These are phyloP conservation scores for Haematococcus lacustris DNA, from an alignment of 139 green algal genomes.

Conservation along the genomic window DNA sequence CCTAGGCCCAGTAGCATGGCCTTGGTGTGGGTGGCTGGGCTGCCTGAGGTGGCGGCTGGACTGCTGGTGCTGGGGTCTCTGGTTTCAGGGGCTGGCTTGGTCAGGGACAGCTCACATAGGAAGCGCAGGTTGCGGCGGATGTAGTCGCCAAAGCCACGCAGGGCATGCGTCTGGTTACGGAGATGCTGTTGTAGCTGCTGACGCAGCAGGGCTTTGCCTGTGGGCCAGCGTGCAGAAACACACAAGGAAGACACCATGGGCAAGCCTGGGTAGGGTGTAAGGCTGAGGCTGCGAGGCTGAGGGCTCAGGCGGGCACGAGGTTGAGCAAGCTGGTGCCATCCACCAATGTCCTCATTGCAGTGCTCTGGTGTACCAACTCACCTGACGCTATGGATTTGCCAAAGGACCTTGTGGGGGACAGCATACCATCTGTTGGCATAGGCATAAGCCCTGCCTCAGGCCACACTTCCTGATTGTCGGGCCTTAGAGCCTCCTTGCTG, in stretches of 20 bases:
- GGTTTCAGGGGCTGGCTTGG: neutral
- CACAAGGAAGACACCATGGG: neutral
- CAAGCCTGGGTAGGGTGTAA: neutral
- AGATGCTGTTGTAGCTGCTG: slow-evolving; percentile 41
- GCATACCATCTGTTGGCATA: neutral
- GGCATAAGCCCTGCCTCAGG: slow-evolving; percentile 27
- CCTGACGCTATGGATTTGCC: neutral
- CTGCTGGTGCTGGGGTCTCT: neutral
- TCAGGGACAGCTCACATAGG: slow-evolving; percentile 19
- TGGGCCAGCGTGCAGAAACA: neutral
- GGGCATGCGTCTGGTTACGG: slow-evolving; percentile 8
- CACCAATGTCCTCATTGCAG: neutral
- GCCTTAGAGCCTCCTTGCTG: slow-evolving; percentile 42
- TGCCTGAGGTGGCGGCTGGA: neutral
- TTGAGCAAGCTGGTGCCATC: neutral
- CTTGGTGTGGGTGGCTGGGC: neutral
- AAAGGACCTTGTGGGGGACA: neutral
- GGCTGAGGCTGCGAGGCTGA: neutral
- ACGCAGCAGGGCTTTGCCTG: slow-evolving; percentile 17
- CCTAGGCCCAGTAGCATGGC: too few species aligned
- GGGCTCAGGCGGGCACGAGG: neutral
- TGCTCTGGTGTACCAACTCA: neutral
- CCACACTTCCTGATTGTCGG: slow-evolving; percentile 68
- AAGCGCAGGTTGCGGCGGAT: slow-evolving; percentile 26
- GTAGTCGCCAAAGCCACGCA: slow-evolving; percentile 35